These are phyloP conservation scores for Durusdinium trenchii DNA, from an alignment of 73 alveolate genomes.

Conservation along the genomic window DNA sequence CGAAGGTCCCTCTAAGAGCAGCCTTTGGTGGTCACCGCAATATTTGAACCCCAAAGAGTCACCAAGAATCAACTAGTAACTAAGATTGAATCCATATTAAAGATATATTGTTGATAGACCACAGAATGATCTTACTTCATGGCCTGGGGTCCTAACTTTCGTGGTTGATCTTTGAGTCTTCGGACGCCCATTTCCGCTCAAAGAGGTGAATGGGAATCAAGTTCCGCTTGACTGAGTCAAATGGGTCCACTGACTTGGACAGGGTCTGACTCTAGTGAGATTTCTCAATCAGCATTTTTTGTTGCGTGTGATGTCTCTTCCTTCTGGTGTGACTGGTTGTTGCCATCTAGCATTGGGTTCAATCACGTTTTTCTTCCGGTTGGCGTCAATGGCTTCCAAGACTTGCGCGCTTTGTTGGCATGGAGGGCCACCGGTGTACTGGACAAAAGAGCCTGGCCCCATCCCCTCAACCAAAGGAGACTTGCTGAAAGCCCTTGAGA, in stretches of 20 bases:
- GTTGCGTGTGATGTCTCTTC: background rate
- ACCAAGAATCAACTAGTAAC: background rate
- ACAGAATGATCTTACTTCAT: no score
- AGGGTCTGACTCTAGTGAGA: background rate
- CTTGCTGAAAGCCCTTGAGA: background rate
- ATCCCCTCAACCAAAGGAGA: background rate
- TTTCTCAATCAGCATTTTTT: background rate
- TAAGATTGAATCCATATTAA: background rate
- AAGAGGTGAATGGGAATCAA: background rate
- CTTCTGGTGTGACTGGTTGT: background rate
- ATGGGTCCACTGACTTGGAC: background rate
- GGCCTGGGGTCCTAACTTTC: no score
- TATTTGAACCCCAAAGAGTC: background rate
- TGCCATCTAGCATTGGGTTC: background rate
- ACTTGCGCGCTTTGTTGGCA: background rate
- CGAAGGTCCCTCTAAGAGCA: background rate
- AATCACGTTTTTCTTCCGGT: background rate
- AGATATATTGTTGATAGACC: background rate
- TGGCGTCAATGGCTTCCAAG: background rate
- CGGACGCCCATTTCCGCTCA: background rate
- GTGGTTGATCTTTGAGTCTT: background rate
- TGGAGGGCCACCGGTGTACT: background rate
- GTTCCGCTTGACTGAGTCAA: background rate
- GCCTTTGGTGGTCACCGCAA: conserved; percentile 9
- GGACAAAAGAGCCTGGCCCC: background rate